Evolutionary conservation across 2,329 filamentous ascomycete species (phyloP).

Genomic region (Neurospora crassa): DNA sequence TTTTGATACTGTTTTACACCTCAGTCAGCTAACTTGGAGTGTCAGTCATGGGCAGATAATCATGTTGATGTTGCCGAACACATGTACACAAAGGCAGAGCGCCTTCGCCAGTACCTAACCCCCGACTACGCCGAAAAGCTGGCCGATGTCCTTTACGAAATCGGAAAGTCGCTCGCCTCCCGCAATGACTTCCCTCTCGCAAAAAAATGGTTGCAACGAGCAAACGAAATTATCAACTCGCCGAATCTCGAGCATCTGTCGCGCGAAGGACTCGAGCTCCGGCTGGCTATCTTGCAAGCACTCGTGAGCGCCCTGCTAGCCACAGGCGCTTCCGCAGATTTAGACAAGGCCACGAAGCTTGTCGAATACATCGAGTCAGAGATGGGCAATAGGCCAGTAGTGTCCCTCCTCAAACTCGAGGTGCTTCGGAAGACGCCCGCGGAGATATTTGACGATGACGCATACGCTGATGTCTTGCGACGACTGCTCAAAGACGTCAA

Average conservation of each 20-base stretch:
- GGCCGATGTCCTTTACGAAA: slow-evolving; percentile 60
- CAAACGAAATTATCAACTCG: slow-evolving; percentile 46
- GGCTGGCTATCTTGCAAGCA: slow-evolving; percentile 55
- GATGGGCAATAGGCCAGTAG: slow-evolving; percentile 53
- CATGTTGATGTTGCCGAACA: slow-evolving; percentile 69
- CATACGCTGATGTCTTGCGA: slow-evolving; percentile 44
- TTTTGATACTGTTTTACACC: not conserved
- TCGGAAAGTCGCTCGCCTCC: slow-evolving; percentile 51
- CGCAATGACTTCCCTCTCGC: slow-evolving; percentile 46
- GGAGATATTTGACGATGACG: slow-evolving; percentile 37
- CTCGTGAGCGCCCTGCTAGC: slow-evolving; percentile 47
- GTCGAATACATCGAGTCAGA: slow-evolving; percentile 53
- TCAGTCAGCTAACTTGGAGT: not conserved
- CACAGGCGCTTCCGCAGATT: slow-evolving; percentile 31
- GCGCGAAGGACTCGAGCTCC: slow-evolving; percentile 52
- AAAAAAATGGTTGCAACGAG: slow-evolving; percentile 64
- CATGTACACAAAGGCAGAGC: slow-evolving; percentile 55
- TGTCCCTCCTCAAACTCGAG: slow-evolving; percentile 60
- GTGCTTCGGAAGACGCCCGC: slow-evolving; percentile 41
- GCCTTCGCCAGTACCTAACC: slow-evolving; percentile 31
- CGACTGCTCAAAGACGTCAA: slow-evolving; percentile 52
- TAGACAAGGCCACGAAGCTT: slow-evolving; percentile 44
- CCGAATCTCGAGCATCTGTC: slow-evolving; percentile 48
- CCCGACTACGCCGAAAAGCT: slow-evolving; percentile 47
- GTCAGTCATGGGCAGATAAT: slow-evolving; percentile 63